Evolutionary conservation across 106 monocot genomes (phyloP).

Genomic region (Dendrobium chrysotoxum): DNA sequence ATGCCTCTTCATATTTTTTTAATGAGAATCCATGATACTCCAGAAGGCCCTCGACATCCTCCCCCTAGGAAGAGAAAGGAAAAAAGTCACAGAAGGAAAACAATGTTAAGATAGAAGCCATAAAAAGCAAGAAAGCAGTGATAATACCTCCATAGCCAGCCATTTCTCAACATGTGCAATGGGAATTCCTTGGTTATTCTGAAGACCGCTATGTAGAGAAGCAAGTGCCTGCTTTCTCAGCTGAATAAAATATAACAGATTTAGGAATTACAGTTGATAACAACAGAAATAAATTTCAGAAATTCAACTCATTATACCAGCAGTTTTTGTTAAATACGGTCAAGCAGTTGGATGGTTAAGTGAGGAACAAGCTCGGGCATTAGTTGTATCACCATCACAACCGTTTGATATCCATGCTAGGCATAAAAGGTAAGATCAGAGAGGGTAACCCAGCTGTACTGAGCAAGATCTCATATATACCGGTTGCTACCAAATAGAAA

Average conservation of each 20-base stretch:
- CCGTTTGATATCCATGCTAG: neutral
- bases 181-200: slow-evolving; percentile 94
- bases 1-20: slow-evolving; percentile 65
- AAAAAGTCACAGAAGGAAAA: neutral
- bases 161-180: slow-evolving; percentile 58
- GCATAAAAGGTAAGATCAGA: neutral
- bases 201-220: slow-evolving; percentile 78
- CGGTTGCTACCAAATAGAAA: neutral
- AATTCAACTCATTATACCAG: neutral
- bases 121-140: slow-evolving; percentile 2
- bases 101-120: neutral
- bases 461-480: neutral
- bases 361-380: neutral
- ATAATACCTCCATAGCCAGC: slow-evolving; percentile 83
- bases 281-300: neutral
- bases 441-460: neutral
- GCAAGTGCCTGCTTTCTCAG: slow-evolving; percentile 81
- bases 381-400: neutral
- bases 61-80: slow-evolving; percentile 39
- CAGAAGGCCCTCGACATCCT: slow-evolving; percentile 68
- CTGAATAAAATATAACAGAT: slow-evolving; percentile 25
- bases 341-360: neutral
- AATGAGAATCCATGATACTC: slow-evolving; percentile 72
- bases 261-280: neutral
- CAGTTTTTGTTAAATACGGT: neutral